phyloP scores from a whole-genome alignment of 2,329 filamentous ascomycete genomes.

The Botrytis fragariae region DNA sequence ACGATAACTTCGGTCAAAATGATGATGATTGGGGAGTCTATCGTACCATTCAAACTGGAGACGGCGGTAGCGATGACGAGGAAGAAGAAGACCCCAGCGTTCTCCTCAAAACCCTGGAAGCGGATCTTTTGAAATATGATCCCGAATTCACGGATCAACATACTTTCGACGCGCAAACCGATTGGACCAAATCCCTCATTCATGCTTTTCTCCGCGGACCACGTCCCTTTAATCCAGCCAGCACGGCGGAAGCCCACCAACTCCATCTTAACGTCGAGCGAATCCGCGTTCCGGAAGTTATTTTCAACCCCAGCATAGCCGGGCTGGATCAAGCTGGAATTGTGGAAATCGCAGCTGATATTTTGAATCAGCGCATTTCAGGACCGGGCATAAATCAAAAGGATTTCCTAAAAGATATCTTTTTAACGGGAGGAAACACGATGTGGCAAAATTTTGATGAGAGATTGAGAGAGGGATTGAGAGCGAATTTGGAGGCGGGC shows the following conservation, averaged over 20 bases:
- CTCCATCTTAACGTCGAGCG: slow-evolving; percentile 95
- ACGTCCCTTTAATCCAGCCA: slow-evolving; percentile 77
- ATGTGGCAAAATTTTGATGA: slow-evolving; percentile 86
- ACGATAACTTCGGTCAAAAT: slow-evolving; percentile 95
- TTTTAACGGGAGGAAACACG: slow-evolving; percentile 91
- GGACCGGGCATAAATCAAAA: slow-evolving; percentile 54
- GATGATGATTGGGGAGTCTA: slow-evolving; percentile 99
- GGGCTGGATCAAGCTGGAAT: slow-evolving; percentile 92
- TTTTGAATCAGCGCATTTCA: slow-evolving; percentile 76
- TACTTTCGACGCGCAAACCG: slow-evolving; percentile 85
- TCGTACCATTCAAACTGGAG: slow-evolving; percentile 82
- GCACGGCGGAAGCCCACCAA: slow-evolving; percentile 78
- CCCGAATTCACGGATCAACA: slow-evolving; percentile 87
- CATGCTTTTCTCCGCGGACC: slow-evolving; percentile 90
- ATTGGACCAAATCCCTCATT: slow-evolving; percentile 90
- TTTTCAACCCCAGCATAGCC: slow-evolving; percentile 90
- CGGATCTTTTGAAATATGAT: slow-evolving; percentile 82
- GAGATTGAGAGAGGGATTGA: slow-evolving; percentile 69
- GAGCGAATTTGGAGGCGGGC: slow-evolving; percentile 67
- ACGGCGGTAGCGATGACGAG: slow-evolving; percentile 81
- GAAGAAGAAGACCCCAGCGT: slow-evolving; percentile 84
- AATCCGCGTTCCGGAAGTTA: slow-evolving; percentile 87
- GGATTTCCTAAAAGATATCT: slow-evolving; percentile 78
- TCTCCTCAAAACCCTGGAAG: slow-evolving; percentile 73
- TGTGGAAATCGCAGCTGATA: slow-evolving; percentile 86